Base-by-base conservation (phyloP, 2,329 filamentous ascomycete genomes). In the Zymoseptoria pseudotritici region DNA sequence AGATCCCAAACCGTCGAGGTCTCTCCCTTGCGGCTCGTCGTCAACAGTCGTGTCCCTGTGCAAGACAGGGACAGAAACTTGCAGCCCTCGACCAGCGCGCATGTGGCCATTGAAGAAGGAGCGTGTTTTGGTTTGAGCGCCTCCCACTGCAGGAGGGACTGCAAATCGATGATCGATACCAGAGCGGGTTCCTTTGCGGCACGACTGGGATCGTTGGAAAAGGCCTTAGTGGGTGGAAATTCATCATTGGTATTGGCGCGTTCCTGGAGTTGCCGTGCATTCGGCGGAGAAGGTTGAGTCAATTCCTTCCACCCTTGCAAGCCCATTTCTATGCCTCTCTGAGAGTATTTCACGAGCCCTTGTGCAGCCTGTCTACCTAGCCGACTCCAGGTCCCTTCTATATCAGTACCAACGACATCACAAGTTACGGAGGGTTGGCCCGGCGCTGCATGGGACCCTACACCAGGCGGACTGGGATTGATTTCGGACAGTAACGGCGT, bases 1-100 rank as follows among this genome's bases (percentile, higher is more conserved):
- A 94, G 74, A 71, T 93, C 89, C 90, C 90, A 94, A 0, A 93
- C 84, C 7, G 85, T 88, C 69, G 91, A 88, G 5, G 90, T 82
- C 69, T 95, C 90, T n/a, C 90, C 90, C 72, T 91, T 92, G 69
- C 82, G 88, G 73, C 88, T 93, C 6, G 88, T 88, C 0, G 88
- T 91, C 74, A 94, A 87, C 10, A 95, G 79, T 56, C 84, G 84
- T 24, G 92, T 74, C 0, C 89, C 89, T 6, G 83, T 85, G 0
- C 89, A 89, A 1, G 89, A 86, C 64, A 95, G 89, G 0, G 89
- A 91, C 31, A 94, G 71, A 70, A 89, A 91, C 71, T 89, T 93
- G 73, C 89, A 93, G 8, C 90, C 90, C 17, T 89, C 81, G 0
- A 85, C 83, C 1, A 87, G 80, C 29, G 82, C 80, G 67, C 94